A percentile compares a stretch with the other conserved stretches of the same genome.
These are phyloP conservation scores for Penicillium simplicissimum DNA, from an alignment of 495 filamentous ascomycete species.

Conservation along the genomic window DNA sequence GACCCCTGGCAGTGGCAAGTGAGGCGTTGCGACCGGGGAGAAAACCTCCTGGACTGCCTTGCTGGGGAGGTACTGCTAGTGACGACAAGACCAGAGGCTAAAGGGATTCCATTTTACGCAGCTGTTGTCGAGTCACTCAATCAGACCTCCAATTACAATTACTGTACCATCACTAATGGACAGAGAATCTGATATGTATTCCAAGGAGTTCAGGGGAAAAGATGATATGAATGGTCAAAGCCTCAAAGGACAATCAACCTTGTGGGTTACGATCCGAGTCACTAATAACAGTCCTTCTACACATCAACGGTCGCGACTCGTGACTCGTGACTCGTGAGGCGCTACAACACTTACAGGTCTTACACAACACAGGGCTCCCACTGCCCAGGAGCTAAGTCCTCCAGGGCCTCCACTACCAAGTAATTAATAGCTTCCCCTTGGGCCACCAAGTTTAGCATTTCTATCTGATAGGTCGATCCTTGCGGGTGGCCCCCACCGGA, in stretches of 20 bases:
- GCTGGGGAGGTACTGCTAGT: not conserved
- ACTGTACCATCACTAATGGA: not conserved
- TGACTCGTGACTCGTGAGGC: not conserved
- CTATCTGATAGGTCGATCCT: slow-evolving; percentile 11
- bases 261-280: not conserved
- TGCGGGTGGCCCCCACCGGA: slow-evolving; percentile 10
- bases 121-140: not conserved
- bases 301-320: not conserved
- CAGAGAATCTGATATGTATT: slow-evolving; percentile 3
- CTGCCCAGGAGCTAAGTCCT: too few species aligned
- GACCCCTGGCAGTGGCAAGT: slow-evolving; percentile 2
- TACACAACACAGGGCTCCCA: not conserved
- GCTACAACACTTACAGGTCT: too few species aligned
- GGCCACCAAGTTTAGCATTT: not conserved
- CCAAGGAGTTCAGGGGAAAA: not conserved
- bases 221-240: not conserved
- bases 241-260: too few species aligned
- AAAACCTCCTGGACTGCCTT: not conserved
- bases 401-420: not conserved
- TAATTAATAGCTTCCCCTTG: not conserved
- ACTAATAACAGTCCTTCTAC: not conserved
- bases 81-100: not conserved
- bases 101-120: not conserved
- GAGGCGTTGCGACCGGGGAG: slow-evolving; percentile 1
- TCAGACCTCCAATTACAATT: not conserved